Conservation (phyloP, 345 rosid genomes). For the Sapria himalayana region DNA sequence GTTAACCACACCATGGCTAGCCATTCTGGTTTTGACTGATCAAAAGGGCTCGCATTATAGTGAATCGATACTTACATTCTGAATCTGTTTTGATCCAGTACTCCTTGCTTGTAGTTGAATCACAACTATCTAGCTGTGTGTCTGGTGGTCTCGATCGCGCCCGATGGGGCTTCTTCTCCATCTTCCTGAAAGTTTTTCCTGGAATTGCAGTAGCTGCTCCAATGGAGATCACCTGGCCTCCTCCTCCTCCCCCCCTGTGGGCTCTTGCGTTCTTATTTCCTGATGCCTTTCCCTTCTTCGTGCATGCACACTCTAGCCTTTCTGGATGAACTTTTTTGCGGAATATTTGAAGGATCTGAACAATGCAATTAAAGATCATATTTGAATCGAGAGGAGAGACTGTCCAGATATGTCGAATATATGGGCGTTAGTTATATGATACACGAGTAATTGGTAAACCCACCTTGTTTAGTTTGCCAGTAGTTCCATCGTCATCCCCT, state of each 20-base stretch:
- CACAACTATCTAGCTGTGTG: constrained; percentile 16
- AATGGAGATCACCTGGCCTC: constrained; percentile 16
- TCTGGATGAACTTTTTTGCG: constrained; percentile 75
- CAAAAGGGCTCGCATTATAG: no score
- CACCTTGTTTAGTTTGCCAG: constrained; percentile 60
- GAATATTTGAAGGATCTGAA: constrained; percentile 56
- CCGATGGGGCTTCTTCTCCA: constrained; percentile 18
- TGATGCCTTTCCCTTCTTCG: no score
- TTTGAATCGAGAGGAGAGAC: no score
- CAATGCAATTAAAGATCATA: no score
- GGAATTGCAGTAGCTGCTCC: constrained; percentile 26
- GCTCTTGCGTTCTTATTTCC: no score
- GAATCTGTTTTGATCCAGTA: constrained; percentile 74
- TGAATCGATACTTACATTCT: constrained; percentile 37
- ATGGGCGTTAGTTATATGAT: no score
- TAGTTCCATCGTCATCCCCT: no score
- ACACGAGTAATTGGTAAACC: no score
- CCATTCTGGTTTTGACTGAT: no score
- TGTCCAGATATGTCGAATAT: no score
- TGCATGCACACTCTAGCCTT: no score
- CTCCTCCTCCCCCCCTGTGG: constrained; percentile 14
- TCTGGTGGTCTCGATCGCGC: constrained; percentile 32
- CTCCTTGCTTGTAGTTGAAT: constrained; percentile 45
- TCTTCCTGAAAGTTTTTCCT: constrained; percentile 13
- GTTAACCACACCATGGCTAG: no score